A percentile compares a stretch with the other conserved stretches of the same genome.
phyloP scores from a whole-genome alignment of 352 stramenopile genomes.

The Halophytophthora batemanensis region DNA sequence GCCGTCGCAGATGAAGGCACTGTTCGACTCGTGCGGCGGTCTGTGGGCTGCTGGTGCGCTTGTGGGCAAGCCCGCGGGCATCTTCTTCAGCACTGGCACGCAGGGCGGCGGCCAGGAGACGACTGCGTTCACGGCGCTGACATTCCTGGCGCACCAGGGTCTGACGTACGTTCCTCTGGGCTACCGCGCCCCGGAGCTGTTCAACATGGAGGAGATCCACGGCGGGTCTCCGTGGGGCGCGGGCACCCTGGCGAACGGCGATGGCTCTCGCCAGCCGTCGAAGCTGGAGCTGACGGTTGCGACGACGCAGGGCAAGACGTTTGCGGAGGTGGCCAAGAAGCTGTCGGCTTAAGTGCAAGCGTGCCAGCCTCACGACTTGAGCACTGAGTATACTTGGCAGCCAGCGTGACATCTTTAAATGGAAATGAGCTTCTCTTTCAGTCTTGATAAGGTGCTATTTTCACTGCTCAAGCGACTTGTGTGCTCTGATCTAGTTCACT shows the following conservation, averaged over 20 bases:
- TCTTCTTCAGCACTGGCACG: constrained; percentile 86
- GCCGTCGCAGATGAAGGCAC: constrained; percentile 85
- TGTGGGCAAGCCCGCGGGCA: constrained; percentile 82
- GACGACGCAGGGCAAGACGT: constrained; percentile 79
- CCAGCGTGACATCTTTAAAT: too few species aligned
- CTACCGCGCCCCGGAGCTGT: constrained; percentile 55
- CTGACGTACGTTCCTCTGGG: constrained; percentile 91
- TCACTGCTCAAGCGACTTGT: too few species aligned
- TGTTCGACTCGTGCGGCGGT: constrained; percentile 82
- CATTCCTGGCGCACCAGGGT: constrained; percentile 89
- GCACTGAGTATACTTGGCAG: too few species aligned
- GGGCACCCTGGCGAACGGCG: constrained; percentile 74
- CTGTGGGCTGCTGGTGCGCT: constrained; percentile 84
- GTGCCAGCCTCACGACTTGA: too few species aligned
- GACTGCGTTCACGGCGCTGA: constrained; percentile 75
- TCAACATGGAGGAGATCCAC: constrained; percentile 80
- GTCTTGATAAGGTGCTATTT: too few species aligned
- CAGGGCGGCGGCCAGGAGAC: constrained; percentile 89
- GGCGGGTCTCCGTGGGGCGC: constrained; percentile 78
- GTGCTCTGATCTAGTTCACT: too few species aligned
- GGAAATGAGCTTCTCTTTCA: too few species aligned
- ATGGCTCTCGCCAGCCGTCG: constrained; percentile 78
- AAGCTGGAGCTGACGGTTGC: constrained; percentile 80
- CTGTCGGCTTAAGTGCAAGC: constrained; percentile 45
- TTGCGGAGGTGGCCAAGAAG: constrained; percentile 82